Base-by-base conservation (phyloP, 305 asterid species). In the Fraxinus sp. region DNA sequence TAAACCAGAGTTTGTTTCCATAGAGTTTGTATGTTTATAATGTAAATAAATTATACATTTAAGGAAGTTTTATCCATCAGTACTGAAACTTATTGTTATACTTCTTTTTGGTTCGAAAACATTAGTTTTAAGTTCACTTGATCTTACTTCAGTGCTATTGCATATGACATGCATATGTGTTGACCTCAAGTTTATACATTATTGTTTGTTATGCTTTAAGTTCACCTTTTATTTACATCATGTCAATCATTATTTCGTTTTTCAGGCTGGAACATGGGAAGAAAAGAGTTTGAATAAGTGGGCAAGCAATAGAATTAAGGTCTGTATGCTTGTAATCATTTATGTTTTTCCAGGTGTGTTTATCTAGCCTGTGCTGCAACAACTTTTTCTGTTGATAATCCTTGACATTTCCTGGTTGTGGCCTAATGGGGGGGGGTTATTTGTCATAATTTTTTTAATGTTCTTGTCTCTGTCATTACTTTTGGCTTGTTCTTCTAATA, bases 231-330 rank as follows among this genome's bases (percentile, higher is more conserved):
- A 39, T 20, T 86, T 84, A 14, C 78, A 10, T 68, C 11, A 14
- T 5, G 43, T 71, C 39, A 28, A 68, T 11, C 37, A 18, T 32
- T 71, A 16, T 71, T n/a, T 80, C 2, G 10, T 46, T 84, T 86
- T 84, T 71, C 95, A 96, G 98, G 98, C 99, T 86, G 98, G 98
- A 79, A 96, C 99, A 10, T 96, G 99, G 99, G 98, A 94, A 88
- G 99, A 96, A 87, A 96, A 93, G 86, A 94, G 87, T 83, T 83
- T 96, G 20, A 94, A 93, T 80, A 91, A 89, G 83, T 96, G 99
- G 99, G 97, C 99, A 41, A 90, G 85, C 52, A 90, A 89, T 39
- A 87, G 97, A 68, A 93, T 96, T 79, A 94, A 96, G 98, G 99
- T 96, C 28, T 80, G 91, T 77, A 32, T 57, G 76, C 82, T 0